phyloP scores from a whole-genome alignment of 495 filamentous ascomycete genomes.

The Lineolata rhizophorae region DNA sequence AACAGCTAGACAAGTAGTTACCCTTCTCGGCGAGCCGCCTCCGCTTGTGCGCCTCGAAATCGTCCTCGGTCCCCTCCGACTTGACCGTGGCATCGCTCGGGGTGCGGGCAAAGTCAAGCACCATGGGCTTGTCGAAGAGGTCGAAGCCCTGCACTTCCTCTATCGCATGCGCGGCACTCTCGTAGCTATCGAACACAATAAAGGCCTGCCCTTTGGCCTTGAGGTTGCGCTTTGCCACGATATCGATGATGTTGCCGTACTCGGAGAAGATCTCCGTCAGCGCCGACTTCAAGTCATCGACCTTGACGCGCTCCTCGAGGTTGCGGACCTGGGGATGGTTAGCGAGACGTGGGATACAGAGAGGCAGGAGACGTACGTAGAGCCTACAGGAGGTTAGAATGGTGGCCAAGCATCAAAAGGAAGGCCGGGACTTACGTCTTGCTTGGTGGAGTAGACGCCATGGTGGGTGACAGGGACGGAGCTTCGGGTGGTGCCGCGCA shows the following conservation, averaged over 20 bases:
- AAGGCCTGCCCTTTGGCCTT: constrained; percentile 94
- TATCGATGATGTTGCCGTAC: constrained; percentile 75
- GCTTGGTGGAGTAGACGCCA: too few relatives aligned
- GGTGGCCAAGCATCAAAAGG: too few relatives aligned
- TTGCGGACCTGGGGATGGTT: too few relatives aligned
- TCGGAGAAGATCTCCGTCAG: constrained; percentile 67
- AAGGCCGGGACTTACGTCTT: too few relatives aligned
- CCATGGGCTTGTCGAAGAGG: constrained; percentile 84
- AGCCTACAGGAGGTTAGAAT: too few relatives aligned
- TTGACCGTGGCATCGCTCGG: constrained; percentile 75
- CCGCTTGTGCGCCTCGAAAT: constrained; percentile 75
- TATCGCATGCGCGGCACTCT: constrained; percentile 58
- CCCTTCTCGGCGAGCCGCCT: constrained; percentile 78
- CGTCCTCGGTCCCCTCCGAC: constrained; percentile 46
- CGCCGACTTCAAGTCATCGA: too few relatives aligned
- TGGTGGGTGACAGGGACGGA: too few relatives aligned
- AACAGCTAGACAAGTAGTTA: constrained; percentile 19
- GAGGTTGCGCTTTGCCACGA: constrained; percentile 80
- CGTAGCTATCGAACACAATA: constrained; percentile 66
- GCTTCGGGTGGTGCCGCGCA: too few relatives aligned
- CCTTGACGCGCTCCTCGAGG: too few relatives aligned
- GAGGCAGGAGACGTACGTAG: too few relatives aligned
- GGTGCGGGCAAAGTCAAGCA: constrained; percentile 63
- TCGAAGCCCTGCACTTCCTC: constrained; percentile 87
- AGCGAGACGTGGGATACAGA: too few relatives aligned